These are phyloP conservation scores for Candida tammaniensis DNA, from an alignment of 805 yeast genomes.

Conservation along the genomic window DNA sequence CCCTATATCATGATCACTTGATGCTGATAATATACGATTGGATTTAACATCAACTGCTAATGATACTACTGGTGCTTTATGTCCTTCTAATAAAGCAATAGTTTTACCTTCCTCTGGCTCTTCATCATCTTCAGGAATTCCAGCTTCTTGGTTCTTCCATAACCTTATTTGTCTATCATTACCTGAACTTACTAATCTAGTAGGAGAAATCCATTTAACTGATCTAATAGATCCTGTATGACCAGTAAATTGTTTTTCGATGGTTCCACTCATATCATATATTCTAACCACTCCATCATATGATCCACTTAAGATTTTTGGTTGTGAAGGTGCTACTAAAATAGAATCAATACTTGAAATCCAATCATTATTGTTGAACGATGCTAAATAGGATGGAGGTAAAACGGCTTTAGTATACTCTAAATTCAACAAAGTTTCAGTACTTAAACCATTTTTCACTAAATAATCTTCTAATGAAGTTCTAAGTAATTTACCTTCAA, in stretches of 20 bases:
- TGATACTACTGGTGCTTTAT: slow-evolving; percentile 80
- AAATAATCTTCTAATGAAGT: slow-evolving; percentile 79
- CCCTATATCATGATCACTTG: slow-evolving; percentile 76
- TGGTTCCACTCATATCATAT: slow-evolving; percentile 78
- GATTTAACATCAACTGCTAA: slow-evolving; percentile 56
- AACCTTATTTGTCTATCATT: slow-evolving; percentile 84
- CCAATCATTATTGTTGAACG: slow-evolving; percentile 95
- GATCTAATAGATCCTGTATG: slow-evolving; percentile 85
- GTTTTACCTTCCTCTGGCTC: slow-evolving; percentile 67
- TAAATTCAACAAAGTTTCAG: slow-evolving; percentile 72
- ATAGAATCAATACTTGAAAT: slow-evolving; percentile 68
- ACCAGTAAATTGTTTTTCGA: slow-evolving; percentile 78
- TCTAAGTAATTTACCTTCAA: slow-evolving; percentile 80
- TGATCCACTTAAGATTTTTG: slow-evolving; percentile 78
- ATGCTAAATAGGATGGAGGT: slow-evolving; percentile 90
- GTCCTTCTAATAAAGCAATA: slow-evolving; percentile 84
- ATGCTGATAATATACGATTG: slow-evolving; percentile 75
- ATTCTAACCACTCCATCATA: slow-evolving; percentile 94
- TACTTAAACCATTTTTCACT: slow-evolving; percentile 70
- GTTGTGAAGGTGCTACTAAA: slow-evolving; percentile 38
- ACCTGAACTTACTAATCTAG: slow-evolving; percentile 80
- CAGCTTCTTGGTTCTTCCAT: slow-evolving; percentile 68
- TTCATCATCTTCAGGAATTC: slow-evolving; percentile 24
- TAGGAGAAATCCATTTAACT: slow-evolving; percentile 73
- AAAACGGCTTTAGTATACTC: slow-evolving; percentile 91